Evolutionary conservation across 768 basidiomycete species (phyloP).

Genomic region (Paxillus ammoniavirescens): DNA sequence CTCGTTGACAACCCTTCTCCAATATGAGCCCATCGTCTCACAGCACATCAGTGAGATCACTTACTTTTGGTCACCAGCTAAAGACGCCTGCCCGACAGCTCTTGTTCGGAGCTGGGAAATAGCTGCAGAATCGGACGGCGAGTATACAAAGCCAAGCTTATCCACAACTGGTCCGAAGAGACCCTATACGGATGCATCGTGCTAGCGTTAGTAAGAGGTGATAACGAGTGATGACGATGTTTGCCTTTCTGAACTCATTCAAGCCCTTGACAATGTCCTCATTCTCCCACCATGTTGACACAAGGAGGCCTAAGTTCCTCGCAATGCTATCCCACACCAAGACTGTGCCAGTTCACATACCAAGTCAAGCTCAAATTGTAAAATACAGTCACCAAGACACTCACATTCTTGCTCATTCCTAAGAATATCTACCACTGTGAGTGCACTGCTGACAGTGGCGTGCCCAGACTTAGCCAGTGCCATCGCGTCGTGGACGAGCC

Average conservation of each 20-base stretch:
- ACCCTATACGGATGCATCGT: constrained; percentile 34
- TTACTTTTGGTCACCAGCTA: constrained; percentile 41
- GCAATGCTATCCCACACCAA: constrained; percentile 79
- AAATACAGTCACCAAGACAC: constrained; percentile 20
- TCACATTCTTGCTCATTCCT: constrained; percentile 75
- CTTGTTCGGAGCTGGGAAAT: constrained; percentile 69
- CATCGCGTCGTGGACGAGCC: constrained; percentile 80
- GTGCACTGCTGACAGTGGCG: constrained; percentile 68
- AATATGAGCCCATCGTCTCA: not conserved
- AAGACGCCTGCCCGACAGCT: constrained; percentile 60
- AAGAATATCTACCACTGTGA: constrained; percentile 70
- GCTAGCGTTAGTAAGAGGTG: not conserved
- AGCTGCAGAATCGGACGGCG: constrained; percentile 62
- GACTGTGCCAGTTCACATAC: constrained; percentile 42
- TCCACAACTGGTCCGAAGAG: constrained; percentile 76
- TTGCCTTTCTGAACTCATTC: constrained; percentile 59
- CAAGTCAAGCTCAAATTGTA: not conserved
- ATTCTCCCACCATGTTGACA: constrained; percentile 84
- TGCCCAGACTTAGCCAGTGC: constrained; percentile 82
- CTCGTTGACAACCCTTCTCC: constrained; percentile 67
- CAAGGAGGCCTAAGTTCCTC: constrained; percentile 51
- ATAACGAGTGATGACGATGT: constrained; percentile 17
- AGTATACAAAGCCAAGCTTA: constrained; percentile 76
- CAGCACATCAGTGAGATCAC: constrained; percentile 1
- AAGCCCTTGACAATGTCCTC: constrained; percentile 49